Conservation (phyloP, 805 yeast genomes). For the Zygotorulaspora chibaensis region DNA sequence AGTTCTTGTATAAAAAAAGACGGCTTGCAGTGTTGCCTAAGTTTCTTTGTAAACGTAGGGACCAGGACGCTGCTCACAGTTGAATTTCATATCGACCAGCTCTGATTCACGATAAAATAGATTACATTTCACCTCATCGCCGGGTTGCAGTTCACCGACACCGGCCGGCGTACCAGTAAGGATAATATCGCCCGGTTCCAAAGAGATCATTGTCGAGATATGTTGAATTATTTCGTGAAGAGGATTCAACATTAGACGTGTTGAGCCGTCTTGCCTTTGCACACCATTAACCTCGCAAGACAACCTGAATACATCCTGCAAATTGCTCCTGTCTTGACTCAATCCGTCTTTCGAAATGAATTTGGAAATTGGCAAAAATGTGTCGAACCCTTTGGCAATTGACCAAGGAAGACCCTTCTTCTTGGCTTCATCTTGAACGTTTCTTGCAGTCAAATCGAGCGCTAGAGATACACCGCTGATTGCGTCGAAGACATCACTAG, state of each 20-base stretch:
- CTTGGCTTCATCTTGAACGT: conserved; percentile 93
- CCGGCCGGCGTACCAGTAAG: conserved; percentile 98
- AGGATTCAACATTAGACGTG: conserved; percentile 82
- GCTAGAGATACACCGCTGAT: conserved; percentile 88
- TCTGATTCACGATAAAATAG: conserved; percentile 52
- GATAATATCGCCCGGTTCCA: conserved; percentile 85
- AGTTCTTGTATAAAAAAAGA: no score
- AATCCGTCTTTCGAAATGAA: conserved; percentile 64
- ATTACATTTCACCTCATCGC: conserved; percentile 69
- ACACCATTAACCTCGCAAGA: conserved; percentile 59
- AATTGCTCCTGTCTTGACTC: conserved; percentile 44
- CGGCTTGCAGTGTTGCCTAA: not conserved
- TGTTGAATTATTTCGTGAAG: conserved; percentile 74
- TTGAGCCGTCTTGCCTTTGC: conserved; percentile 65
- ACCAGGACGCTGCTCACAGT: conserved; percentile 49
- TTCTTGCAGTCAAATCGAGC: conserved; percentile 91
- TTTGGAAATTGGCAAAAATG: conserved; percentile 82
- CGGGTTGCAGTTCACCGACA: conserved; percentile 79
- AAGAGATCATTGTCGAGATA: conserved; percentile 85
- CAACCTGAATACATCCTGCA: conserved; percentile 37
- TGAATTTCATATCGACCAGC: conserved; percentile 44
- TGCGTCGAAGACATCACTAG: conserved; percentile 66
- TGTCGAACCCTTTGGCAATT: conserved; percentile 94
- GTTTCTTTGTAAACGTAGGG: conserved; percentile 49
- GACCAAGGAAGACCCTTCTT: conserved; percentile 95